Evolutionary conservation across 1,139 yeast genomes (phyloP).

Genomic region (Taiozyma sp.): DNA sequence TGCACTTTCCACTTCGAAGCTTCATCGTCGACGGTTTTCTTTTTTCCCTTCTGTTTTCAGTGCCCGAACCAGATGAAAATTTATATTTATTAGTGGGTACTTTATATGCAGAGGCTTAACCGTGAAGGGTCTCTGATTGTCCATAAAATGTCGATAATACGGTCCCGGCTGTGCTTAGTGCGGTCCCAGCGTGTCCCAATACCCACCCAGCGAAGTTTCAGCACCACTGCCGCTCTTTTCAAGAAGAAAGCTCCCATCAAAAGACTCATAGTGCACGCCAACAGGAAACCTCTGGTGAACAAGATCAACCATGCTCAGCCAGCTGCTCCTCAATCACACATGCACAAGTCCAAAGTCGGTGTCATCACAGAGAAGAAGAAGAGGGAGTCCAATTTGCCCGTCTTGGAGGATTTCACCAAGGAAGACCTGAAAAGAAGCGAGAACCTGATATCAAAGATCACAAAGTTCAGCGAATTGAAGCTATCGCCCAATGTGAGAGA

Average conservation of each 20-base stretch:
- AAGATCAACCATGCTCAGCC: background rate
- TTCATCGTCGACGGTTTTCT: too few species aligned
- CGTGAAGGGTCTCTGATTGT: too few species aligned
- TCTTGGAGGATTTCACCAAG: slow-evolving; percentile 27
- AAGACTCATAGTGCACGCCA: slow-evolving; percentile 9
- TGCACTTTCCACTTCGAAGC: too few species aligned
- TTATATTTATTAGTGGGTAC: too few species aligned
- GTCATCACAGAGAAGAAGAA: slow-evolving; percentile 1
- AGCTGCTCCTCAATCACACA: background rate
- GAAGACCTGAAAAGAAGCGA: slow-evolving; percentile 28
- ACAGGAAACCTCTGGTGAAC: background rate
- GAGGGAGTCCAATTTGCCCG: slow-evolving; percentile 25
- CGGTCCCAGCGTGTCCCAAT: background rate
- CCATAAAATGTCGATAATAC: too few species aligned
- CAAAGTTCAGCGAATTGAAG: slow-evolving; percentile 58
- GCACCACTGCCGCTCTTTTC: background rate
- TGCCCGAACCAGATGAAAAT: too few species aligned
- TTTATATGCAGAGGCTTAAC: too few species aligned
- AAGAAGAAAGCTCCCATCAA: slow-evolving; percentile 15
- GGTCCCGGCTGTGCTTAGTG: background rate
- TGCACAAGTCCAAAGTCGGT: background rate
- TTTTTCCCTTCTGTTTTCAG: too few species aligned
- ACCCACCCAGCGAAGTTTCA: background rate
- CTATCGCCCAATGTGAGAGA: slow-evolving; percentile 65
- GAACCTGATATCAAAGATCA: slow-evolving; percentile 44